Evolutionary conservation across 495 filamentous ascomycete species (phyloP), one percentile per base, ranked within the genome.

Genomic region (Neurospora tetrasperma): DNA sequence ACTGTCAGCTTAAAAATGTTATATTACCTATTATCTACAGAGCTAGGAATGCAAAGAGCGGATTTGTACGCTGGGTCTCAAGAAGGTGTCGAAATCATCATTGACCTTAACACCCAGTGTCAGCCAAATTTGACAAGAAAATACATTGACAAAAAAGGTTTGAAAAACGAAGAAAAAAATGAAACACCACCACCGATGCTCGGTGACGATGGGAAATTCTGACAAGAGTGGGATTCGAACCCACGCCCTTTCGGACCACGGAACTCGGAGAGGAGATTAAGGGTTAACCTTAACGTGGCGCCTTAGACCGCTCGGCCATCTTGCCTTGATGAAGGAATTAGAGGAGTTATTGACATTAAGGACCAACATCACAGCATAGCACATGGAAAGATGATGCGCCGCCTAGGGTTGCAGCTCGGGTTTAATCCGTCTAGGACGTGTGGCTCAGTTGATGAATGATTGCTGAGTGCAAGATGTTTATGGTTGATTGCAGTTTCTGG

Each of bases 211-310:
- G 2, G 12, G 8, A 31, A 31, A 2, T 18, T 31, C 5, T 77
- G 74, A 77, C 75, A 76, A 79, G 78, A 79, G 78, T 79, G 78
- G 78, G 78, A 79, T 79, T 79, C 78, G 78, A 79, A 78, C 78
- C 78, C 78, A 79, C 78, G 78, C 78, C 78, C 78, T 79, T 79
- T 79, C 78, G 78, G 78, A 79, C 76, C 66, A 74, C 73, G 73
- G 73, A 72, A 74, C 48, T 59, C 48, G 14, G 48, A 59, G 48
- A 59, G 48, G 48, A 59, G 54, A 62, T 62, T 62, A 62, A 62
- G 54, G 54, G 54, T 62, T 31, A 38, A 38, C 35, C 35, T 38
- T 38, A 38, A 38, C 35, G 35, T 38, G 35, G 35, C 35, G 35
- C 35, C 39, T 62, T 62, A 62, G 54, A 62, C 54, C 54, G 54